Conservation (phyloP, 1,284 basidiomycete species). For the Cutaneotrichosporon curvatum region DNA sequence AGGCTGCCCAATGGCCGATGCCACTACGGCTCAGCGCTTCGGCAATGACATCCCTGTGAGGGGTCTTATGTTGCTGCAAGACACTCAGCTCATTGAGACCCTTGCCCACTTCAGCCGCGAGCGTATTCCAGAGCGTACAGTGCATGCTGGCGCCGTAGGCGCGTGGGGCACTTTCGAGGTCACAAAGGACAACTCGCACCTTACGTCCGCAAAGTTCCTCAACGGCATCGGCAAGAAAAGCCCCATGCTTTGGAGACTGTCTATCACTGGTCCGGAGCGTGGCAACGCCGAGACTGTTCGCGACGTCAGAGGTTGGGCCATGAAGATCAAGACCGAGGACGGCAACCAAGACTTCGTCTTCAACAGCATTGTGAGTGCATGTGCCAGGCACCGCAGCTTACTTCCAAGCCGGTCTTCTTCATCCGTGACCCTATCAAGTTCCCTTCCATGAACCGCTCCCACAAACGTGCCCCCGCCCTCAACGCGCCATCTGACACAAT, state of each 20-base stretch:
- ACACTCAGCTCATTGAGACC: slow-evolving; percentile 13
- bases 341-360: slow-evolving; percentile 75
- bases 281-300: slow-evolving; percentile 62
- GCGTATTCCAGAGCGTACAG: slow-evolving; percentile 68
- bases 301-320: slow-evolving; percentile 80
- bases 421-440: slow-evolving; percentile 76
- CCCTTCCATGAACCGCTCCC: slow-evolving; percentile 68
- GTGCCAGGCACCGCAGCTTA: no score
- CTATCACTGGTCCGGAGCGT: slow-evolving; percentile 66
- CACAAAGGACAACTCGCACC: slow-evolving; percentile 52
- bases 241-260: slow-evolving; percentile 71
- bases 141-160: slow-evolving; percentile 69
- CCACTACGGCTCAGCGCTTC: slow-evolving; percentile 10
- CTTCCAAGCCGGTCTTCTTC: slow-evolving; percentile 63
- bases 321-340: slow-evolving; percentile 82
- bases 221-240: slow-evolving; percentile 64
- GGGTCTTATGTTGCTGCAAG: slow-evolving; percentile 13
- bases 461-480: slow-evolving; percentile 59
- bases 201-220: slow-evolving; percentile 35
- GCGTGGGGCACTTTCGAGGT: slow-evolving; percentile 72
- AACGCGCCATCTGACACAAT: slow-evolving; percentile 41
- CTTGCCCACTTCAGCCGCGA: slow-evolving; percentile 66
- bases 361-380: slow-evolving; percentile 10
- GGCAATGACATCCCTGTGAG: slow-evolving; percentile 7
- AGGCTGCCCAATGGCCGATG: slow-evolving; percentile 5